A percentile compares a stretch with the other conserved stretches of the same genome.
phyloP scores from a whole-genome alignment of 371 early-diverging fungal species.

The Umbelopsis sp. region DNA sequence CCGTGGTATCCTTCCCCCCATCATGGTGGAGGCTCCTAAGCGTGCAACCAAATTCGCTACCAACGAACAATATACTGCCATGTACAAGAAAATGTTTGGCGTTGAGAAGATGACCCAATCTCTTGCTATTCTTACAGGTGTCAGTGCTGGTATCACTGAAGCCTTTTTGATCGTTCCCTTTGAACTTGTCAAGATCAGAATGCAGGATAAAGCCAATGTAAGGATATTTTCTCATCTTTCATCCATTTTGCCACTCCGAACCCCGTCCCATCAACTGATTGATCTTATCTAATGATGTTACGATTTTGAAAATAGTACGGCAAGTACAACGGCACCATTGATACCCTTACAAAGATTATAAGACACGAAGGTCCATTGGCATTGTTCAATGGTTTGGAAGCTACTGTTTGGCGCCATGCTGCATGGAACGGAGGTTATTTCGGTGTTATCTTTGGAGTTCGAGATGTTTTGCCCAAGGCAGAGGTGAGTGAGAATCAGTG shows the following conservation, averaged over 20 bases:
- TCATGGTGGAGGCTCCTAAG: slow-evolving; percentile 98
- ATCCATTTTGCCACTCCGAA: neutral
- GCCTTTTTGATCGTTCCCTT: slow-evolving; percentile 90
- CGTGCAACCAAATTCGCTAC: slow-evolving; percentile 96
- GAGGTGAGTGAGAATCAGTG: slow-evolving; percentile 46
- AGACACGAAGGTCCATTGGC: slow-evolving; percentile 78
- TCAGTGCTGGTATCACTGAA: slow-evolving; percentile 93
- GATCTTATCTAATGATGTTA: neutral
- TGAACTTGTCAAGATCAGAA: slow-evolving; percentile 95
- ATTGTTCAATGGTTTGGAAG: slow-evolving; percentile 93
- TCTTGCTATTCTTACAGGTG: slow-evolving; percentile 88
- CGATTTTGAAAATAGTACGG: slow-evolving; percentile 53
- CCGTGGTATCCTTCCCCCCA: slow-evolving; percentile 95
- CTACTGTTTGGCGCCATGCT: slow-evolving; percentile 95
- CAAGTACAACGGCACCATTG: slow-evolving; percentile 76
- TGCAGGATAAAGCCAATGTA: slow-evolving; percentile 84
- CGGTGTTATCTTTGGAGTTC: slow-evolving; percentile 86
- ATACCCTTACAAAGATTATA: slow-evolving; percentile 76
- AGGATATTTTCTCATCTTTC: slow-evolving; percentile 10
- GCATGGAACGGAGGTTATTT: slow-evolving; percentile 94
- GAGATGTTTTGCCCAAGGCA: slow-evolving; percentile 78
- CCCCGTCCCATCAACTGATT: neutral
- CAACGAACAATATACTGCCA: slow-evolving; percentile 84
- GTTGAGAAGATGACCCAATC: slow-evolving; percentile 72
- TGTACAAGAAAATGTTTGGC: slow-evolving; percentile 75